These are phyloP conservation scores for Oryza australiensis DNA, from an alignment of 176 grass and related monocot species.

Conservation along the genomic window DNA sequence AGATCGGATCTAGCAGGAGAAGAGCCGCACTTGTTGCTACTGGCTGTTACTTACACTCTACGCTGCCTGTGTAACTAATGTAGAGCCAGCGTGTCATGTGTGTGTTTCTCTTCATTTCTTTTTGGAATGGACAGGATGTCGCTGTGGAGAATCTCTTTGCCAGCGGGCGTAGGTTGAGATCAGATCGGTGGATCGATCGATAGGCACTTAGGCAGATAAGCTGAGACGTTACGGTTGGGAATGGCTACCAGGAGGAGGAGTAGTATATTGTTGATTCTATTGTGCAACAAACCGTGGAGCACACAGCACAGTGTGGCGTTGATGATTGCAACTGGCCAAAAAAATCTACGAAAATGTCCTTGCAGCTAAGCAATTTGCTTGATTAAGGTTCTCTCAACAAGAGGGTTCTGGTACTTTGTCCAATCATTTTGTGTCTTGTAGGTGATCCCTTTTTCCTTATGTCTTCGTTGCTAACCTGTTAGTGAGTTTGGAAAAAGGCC, in stretches of 20 bases:
- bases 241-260: not conserved
- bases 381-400: not conserved
- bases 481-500: not conserved
- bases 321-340: not conserved
- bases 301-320: not conserved
- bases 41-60: not conserved
- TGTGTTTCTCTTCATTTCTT: not conserved
- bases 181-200: not conserved
- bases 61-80: not conserved
- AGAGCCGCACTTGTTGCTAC: too few relatives aligned
- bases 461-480: not conserved
- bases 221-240: not conserved
- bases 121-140: not conserved
- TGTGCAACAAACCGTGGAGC: not conserved
- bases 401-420: not conserved
- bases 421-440: not conserved
- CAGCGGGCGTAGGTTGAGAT: conserved; percentile 13
- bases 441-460: too few relatives aligned
- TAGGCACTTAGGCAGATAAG: not conserved
- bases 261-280: not conserved
- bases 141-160: conserved; percentile 16
- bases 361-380: not conserved
- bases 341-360: not conserved
- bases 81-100: not conserved
- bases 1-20: conserved; percentile 2